Conservation (phyloP, 495 filamentous ascomycete species). For the Achaetomiella virescens region DNA sequence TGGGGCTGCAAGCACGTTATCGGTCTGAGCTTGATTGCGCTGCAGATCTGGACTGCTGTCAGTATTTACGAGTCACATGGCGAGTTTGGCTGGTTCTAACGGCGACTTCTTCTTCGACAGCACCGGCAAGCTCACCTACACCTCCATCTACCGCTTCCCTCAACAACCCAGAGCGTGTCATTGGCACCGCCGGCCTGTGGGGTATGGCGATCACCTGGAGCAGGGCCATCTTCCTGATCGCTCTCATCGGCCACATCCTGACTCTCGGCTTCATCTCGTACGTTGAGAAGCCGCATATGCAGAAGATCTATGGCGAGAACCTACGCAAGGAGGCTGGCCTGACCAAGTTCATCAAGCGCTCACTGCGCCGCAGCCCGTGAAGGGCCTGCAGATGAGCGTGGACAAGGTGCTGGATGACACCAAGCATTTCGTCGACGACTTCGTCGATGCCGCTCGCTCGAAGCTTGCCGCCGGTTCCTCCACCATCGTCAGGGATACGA, state of each 20-base stretch:
- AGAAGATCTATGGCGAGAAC: conserved; percentile 85
- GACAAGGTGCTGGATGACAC: conserved; percentile 83
- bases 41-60: conserved; percentile 88
- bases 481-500: conserved; percentile 81
- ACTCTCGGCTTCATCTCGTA: conserved; percentile 85
- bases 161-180: conserved; percentile 92
- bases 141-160: conserved; percentile 95
- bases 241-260: conserved; percentile 76
- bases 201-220: conserved; percentile 90
- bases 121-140: conserved; percentile 82
- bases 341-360: conserved; percentile 80
- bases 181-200: conserved; percentile 95
- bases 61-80: conserved; percentile 96
- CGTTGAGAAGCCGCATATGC: conserved; percentile 96
- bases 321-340: conserved; percentile 84
- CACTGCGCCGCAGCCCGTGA: conserved; percentile 74
- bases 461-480: conserved; percentile 82
- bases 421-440: conserved; percentile 81
- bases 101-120: conserved; percentile 96
- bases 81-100: conserved; percentile 98
- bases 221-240: conserved; percentile 72
- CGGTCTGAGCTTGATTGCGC: conserved; percentile 68
- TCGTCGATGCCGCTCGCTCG: conserved; percentile 80
- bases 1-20: conserved; percentile 78
- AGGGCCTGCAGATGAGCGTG: conserved; percentile 69